These are phyloP conservation scores for Candida krabiensis DNA, from an alignment of 805 yeast genomes.

Conservation along the genomic window DNA sequence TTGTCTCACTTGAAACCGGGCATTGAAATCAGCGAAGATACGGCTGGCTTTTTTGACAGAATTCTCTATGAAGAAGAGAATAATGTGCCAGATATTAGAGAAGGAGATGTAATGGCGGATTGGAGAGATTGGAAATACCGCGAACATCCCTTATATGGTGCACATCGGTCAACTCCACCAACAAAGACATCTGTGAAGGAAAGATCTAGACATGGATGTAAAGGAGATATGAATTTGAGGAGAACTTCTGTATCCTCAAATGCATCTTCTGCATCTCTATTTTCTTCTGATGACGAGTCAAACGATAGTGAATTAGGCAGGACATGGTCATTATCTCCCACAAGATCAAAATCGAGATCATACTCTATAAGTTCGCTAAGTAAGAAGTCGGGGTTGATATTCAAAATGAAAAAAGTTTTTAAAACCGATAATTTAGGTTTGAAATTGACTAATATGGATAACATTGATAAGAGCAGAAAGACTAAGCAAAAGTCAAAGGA, in stretches of 20 bases:
- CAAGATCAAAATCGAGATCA: conserved; percentile 15
- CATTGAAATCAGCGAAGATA: conserved; percentile 24
- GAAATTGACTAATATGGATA: neutral
- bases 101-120: conserved; percentile 56
- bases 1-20: conserved; percentile 51
- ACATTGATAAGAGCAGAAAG: neutral
- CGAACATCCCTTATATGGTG: conserved; percentile 62
- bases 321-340: conserved; percentile 20
- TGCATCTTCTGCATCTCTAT: conserved; percentile 11
- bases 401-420: conserved; percentile 21
- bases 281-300: conserved; percentile 14
- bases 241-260: conserved; percentile 18
- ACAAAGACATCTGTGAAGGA: neutral
- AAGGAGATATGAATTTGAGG: conserved; percentile 1
- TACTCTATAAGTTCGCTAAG: conserved; percentile 5
- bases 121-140: conserved; percentile 93
- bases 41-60: conserved; percentile 16
- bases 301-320: conserved; percentile 15
- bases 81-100: conserved; percentile 6
- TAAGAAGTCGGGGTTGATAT: conserved; percentile 7
- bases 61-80: conserved; percentile 16
- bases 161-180: conserved; percentile 7
- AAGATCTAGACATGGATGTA: conserved; percentile 5
- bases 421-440: conserved; percentile 3
- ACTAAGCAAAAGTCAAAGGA: neutral